phyloP scores from a whole-genome alignment of 371 early-diverging fungal genomes.

The Mucor circinelloides region DNA sequence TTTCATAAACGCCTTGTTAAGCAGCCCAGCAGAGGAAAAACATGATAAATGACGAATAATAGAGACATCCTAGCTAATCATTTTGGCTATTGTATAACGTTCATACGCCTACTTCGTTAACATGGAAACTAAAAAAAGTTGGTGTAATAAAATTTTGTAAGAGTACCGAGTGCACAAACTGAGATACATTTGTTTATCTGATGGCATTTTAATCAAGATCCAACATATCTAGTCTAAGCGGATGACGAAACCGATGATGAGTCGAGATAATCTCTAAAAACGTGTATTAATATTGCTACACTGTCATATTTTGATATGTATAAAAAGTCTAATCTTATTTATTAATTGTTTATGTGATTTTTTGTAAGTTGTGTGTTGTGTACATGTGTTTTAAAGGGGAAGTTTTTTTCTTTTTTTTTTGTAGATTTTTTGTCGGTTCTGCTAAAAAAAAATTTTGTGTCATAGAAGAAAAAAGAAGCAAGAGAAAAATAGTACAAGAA shows the following conservation, averaged over 20 bases:
- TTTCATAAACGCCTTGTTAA: neutral
- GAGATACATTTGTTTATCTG: neutral
- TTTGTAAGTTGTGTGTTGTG: neutral
- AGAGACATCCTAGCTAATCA: neutral
- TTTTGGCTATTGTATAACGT: neutral
- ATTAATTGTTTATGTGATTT: neutral
- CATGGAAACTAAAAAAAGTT: neutral
- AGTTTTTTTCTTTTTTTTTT: neutral
- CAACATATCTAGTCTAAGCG: neutral
- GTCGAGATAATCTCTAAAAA: neutral
- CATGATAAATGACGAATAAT: neutral
- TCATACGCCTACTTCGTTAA: neutral
- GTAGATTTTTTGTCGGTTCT: neutral
- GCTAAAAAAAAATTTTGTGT: neutral
- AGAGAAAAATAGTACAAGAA: neutral
- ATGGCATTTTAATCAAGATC: neutral
- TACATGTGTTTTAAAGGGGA: neutral
- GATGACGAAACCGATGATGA: neutral
- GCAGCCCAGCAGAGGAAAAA: neutral
- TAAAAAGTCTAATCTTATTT: neutral
- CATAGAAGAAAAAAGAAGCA: slow-evolving; percentile 10
- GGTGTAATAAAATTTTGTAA: neutral
- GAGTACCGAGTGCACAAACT: neutral
- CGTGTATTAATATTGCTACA: neutral
- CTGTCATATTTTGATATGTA: neutral